Conservation (phyloP, 306 rosid species). For the Psophocarpus tetragonolobus region DNA sequence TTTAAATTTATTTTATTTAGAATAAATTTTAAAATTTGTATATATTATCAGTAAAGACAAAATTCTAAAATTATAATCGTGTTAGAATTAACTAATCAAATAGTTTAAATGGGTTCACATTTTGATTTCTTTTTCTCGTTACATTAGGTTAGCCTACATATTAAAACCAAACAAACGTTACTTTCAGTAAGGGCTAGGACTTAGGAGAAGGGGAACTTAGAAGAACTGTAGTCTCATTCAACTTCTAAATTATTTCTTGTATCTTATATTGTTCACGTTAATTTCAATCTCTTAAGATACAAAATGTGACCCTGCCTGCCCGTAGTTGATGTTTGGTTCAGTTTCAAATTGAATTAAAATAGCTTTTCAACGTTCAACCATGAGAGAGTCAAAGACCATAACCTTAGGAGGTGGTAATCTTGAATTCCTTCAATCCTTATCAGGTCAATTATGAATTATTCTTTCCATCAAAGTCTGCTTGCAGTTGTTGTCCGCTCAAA, state of each 20-base stretch:
- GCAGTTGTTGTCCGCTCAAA: not conserved
- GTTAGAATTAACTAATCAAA: not conserved
- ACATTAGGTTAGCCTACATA: not conserved
- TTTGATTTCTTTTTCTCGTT: not conserved
- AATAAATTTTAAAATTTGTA: not conserved
- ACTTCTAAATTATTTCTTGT: not conserved
- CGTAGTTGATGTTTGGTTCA: not conserved
- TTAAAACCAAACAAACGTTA: not conserved
- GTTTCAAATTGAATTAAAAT: not conserved
- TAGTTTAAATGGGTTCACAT: not conserved
- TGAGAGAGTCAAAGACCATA: not conserved
- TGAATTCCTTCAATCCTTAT: not conserved
- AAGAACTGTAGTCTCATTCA: not conserved
- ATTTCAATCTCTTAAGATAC: not conserved
- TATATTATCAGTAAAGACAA: not conserved
- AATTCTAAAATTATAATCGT: not conserved
- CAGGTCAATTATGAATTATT: not conserved
- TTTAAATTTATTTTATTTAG: not conserved
- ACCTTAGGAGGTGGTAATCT: not conserved
- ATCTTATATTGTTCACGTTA: not conserved
- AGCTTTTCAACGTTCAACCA: constrained; percentile 11
- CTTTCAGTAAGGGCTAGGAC: not conserved
- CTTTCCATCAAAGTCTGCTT: not conserved
- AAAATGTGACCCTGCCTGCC: not conserved
- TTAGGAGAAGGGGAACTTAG: not conserved